Evolutionary conservation across 108 stramenopile genomes (phyloP).

Genomic region (Aurantiochytrium sp.): DNA sequence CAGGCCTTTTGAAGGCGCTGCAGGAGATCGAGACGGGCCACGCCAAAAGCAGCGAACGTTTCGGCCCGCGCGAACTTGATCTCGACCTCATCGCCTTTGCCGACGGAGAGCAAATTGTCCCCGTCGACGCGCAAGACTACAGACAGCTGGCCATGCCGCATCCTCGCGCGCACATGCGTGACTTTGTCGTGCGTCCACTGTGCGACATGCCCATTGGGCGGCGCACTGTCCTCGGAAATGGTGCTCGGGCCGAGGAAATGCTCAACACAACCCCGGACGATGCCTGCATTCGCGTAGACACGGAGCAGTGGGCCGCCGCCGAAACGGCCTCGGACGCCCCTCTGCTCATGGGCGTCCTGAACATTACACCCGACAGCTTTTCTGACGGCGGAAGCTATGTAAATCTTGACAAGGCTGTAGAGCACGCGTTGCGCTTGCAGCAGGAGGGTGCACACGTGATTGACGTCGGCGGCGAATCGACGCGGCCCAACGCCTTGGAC

Average conservation of each 20-base stretch:
- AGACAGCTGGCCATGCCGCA: slow-evolving; percentile 61
- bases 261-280: slow-evolving; percentile 14
- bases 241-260: slow-evolving; percentile 28
- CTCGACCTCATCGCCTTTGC: slow-evolving; percentile 70
- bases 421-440: slow-evolving; percentile 64
- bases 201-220: slow-evolving; percentile 47
- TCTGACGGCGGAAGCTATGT: slow-evolving; percentile 76
- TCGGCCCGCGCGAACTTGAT: slow-evolving; percentile 78
- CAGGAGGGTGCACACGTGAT: slow-evolving; percentile 76
- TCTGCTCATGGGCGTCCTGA: slow-evolving; percentile 87
- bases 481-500: slow-evolving; percentile 72
- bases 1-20: neutral
- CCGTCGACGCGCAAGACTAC: neutral
- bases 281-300: neutral
- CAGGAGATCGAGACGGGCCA: neutral
- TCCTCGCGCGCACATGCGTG: slow-evolving; percentile 68
- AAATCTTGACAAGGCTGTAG: slow-evolving; percentile 51
- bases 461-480: slow-evolving; percentile 94
- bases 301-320: neutral
- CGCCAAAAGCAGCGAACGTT: neutral
- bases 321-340: slow-evolving; percentile 54
- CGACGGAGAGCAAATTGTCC: slow-evolving; percentile 26
- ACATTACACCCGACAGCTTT: slow-evolving; percentile 92
- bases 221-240: neutral
- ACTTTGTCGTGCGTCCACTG: slow-evolving; percentile 86